phyloP scores from a whole-genome alignment of 352 stramenopile genomes.

The Detonula confervacea region DNA sequence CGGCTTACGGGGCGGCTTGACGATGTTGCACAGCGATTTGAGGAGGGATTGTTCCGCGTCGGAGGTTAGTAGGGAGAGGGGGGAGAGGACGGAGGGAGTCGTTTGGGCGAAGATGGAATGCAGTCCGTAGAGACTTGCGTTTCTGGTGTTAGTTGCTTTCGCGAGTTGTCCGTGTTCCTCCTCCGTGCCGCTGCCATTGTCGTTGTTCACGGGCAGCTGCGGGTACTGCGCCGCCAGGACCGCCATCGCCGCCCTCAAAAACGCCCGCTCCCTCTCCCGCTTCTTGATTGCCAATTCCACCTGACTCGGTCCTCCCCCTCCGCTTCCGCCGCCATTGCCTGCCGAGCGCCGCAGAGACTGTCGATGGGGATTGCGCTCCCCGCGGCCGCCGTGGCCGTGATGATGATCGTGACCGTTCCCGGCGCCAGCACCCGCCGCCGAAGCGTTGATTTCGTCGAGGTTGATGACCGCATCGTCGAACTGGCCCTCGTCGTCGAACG shows the following conservation, averaged over 20 bases:
- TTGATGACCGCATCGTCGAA: constrained; percentile 61
- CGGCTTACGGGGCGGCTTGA: constrained; percentile 79
- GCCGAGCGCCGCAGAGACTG: neutral
- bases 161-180: no score
- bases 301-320: neutral
- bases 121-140: no score
- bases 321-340: neutral
- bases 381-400: no score
- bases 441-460: constrained; percentile 47
- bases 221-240: constrained; percentile 63
- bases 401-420: constrained; percentile 11
- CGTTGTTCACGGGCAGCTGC: no score
- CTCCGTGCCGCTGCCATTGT: no score
- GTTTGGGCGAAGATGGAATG: no score
- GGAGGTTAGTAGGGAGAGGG: constrained; percentile 52
- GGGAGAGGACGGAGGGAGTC: no score
- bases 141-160: no score
- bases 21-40: constrained; percentile 67
- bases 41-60: constrained; percentile 66
- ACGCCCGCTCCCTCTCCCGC: constrained; percentile 54
- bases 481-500: constrained; percentile 49
- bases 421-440: constrained; percentile 28
- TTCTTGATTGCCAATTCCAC: constrained; percentile 20
- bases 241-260: constrained; percentile 64
- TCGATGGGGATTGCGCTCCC: constrained; percentile 31